Evolutionary conservation across 768 basidiomycete genomes (phyloP).

Genomic region (Chalciporus piperatus): DNA sequence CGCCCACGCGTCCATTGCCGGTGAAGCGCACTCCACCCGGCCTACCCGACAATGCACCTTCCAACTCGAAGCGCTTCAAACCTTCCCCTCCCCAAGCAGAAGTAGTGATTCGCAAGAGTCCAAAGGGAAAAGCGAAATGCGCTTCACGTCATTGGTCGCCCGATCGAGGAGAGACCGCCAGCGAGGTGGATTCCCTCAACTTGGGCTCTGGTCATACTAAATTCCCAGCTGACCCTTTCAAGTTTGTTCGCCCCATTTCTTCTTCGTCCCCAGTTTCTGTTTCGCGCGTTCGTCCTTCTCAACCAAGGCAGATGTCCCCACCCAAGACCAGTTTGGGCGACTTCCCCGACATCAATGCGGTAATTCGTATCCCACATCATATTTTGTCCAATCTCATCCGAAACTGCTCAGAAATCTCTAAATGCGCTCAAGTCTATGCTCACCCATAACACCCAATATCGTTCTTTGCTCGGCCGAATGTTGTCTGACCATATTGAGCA

Average conservation of each 20-base stretch:
- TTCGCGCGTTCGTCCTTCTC: neutral
- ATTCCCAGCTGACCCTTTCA: slow-evolving; percentile 18
- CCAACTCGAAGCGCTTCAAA: slow-evolving; percentile 33
- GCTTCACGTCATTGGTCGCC: slow-evolving; percentile 14
- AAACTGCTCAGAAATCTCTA: slow-evolving; percentile 22
- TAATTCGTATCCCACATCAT: neutral
- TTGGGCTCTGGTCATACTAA: slow-evolving; percentile 1
- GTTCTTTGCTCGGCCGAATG: slow-evolving; percentile 18
- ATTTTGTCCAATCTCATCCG: neutral
- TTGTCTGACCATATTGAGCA: slow-evolving; percentile 27
- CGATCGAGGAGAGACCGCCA: slow-evolving; percentile 12
- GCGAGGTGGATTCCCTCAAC: slow-evolving; percentile 26
- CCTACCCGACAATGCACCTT: slow-evolving; percentile 2
- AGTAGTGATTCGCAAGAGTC: slow-evolving; percentile 11
- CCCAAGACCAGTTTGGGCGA: slow-evolving; percentile 1
- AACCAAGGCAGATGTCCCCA: slow-evolving; percentile 6
- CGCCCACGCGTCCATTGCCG: slow-evolving; percentile 14
- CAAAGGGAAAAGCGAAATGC: slow-evolving; percentile 5
- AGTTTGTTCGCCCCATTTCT: slow-evolving; percentile 8
- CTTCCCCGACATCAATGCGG: slow-evolving; percentile 20
- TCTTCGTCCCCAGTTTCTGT: neutral
- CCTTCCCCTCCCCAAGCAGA: slow-evolving; percentile 25
- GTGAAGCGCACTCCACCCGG: slow-evolving; percentile 33
- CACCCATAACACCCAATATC: slow-evolving; percentile 15
- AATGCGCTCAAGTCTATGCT: slow-evolving; percentile 29